Evolutionary conservation across 495 filamentous ascomycete genomes (phyloP), one percentile per base, ranked within the genome.

Genomic region (Aspergillus biplanus): DNA sequence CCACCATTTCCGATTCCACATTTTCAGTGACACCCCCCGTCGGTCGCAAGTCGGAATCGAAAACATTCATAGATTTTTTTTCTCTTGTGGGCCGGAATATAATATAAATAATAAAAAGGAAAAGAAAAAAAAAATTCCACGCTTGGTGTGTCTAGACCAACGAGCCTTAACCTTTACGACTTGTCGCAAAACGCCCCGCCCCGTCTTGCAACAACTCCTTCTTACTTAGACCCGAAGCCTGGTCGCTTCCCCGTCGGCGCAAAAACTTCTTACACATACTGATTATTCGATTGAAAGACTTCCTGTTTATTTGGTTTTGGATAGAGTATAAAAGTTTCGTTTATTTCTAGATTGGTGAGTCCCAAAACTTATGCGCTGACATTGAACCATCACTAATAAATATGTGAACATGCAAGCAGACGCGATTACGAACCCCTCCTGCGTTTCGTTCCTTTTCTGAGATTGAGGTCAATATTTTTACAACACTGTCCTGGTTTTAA

Each of bases 211-310:
- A 64, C 31, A 47, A 47, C 15, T 57, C 33, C 58, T 31, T 62
- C 61, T 53, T 27, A 16, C 52, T 60, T 67, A 66, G 65, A 68
- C 56, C 50, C 55, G 69, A 70, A 70, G 72, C 72, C 69, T 74
- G 74, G 76, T 75, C 71, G 73, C 75, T 75, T 72, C 67, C 59
- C 52, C 6, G 63, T 58, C 52, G 59, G 59, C 54, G 48, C 62
- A 67, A 67, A 60, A 35, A 27, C 58, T 42, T n/a, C 33, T 39
- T 57, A 64, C 65, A 49, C 50, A 58, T 47, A 59, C 53, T 35
- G 62, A 39, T 62, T 59, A 63, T 67, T 63, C 67, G 52, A 71
- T 67, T 58, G 58, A 44, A 57, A 61, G 58, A 59, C 58, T 67
- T 66, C 57, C 67, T 63, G 48, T 55, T 50, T 32, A 44, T 59